Evolutionary conservation across 73 alveolate genomes (phyloP).

Genomic region (Paramecium bursaria): DNA sequence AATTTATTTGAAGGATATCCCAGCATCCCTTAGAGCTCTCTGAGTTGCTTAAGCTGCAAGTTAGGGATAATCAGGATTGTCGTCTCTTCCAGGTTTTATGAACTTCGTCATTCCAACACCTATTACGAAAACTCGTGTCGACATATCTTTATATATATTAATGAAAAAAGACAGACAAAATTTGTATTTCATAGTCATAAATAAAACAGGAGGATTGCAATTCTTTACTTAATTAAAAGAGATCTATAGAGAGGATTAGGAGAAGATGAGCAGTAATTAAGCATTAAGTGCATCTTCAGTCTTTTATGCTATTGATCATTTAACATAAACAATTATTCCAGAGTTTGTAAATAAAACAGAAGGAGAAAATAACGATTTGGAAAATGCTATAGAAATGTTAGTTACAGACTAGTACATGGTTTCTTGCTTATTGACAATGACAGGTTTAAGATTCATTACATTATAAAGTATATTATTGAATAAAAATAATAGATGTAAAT

Average conservation of each 20-base stretch:
- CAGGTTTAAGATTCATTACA: conserved; percentile 38
- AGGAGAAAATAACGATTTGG: conserved; percentile 41
- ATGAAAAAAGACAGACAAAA: conserved; percentile 46
- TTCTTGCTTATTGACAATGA: conserved; percentile 2
- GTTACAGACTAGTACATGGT: conserved; percentile 45
- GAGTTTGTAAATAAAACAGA: conserved; percentile 4
- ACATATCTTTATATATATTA: neutral
- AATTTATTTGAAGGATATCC: conserved; percentile 69
- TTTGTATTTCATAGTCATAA: conserved; percentile 31
- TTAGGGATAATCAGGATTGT: conserved; percentile 83
- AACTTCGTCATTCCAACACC: conserved; percentile 96
- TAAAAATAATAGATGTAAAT: too few relatives aligned
- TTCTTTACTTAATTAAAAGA: conserved; percentile 44
- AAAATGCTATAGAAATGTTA: conserved; percentile 45
- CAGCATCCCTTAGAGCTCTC: conserved; percentile 87
- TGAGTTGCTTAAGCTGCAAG: conserved; percentile 80
- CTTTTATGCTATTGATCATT: conserved; percentile 56
- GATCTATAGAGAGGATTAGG: conserved; percentile 48
- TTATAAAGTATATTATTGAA: conserved; percentile 13
- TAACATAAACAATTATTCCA: conserved; percentile 46
- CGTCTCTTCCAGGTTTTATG: conserved; percentile 83
- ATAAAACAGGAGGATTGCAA: conserved; percentile 60
- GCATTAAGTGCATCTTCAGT: conserved; percentile 49
- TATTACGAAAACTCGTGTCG: conserved; percentile 81
- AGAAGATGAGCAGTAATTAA: conserved; percentile 43